Conservation (phyloP, 768 basidiomycete genomes). For the Gloeopeniophorella convolvens region DNA sequence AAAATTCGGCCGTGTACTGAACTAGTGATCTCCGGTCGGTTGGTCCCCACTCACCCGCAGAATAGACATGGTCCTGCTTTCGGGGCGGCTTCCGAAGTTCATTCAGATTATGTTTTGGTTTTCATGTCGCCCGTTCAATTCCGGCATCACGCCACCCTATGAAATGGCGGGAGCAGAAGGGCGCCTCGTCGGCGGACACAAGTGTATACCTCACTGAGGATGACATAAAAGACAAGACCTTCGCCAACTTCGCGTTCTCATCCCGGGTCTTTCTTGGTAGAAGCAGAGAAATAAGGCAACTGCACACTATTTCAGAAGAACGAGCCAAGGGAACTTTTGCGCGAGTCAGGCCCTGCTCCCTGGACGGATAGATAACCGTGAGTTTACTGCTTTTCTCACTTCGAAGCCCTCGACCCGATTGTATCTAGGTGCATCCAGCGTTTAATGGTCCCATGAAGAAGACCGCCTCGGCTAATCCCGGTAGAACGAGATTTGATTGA, state of each 20-base stretch:
- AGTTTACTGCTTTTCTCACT: slow-evolving; percentile 7
- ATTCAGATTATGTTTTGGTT: slow-evolving; percentile 9
- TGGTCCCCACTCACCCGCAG: slow-evolving; percentile 13
- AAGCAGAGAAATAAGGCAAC: background rate
- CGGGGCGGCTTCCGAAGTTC: slow-evolving; percentile 16
- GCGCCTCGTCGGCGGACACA: slow-evolving; percentile 8
- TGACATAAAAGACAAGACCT: background rate
- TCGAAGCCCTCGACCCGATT: slow-evolving; percentile 14
- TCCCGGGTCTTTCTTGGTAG: background rate
- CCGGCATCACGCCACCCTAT: slow-evolving; percentile 12
- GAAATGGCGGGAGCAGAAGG: slow-evolving; percentile 1
- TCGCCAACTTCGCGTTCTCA: background rate
- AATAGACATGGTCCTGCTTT: slow-evolving; percentile 6
- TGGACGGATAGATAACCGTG: slow-evolving; percentile 10
- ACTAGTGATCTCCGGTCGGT: slow-evolving; percentile 18
- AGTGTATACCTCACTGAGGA: background rate
- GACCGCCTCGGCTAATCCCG: slow-evolving; percentile 14
- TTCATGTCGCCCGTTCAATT: slow-evolving; percentile 14
- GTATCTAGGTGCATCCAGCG: background rate
- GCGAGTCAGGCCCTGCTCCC: slow-evolving; percentile 3
- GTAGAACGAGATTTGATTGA: background rate
- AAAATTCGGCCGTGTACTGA: slow-evolving; percentile 17
- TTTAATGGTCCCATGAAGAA: background rate
- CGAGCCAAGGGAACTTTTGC: background rate
- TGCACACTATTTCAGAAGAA: background rate